Conservation (phyloP, 2,329 filamentous ascomycete genomes). For the Pseudogymnoascus sp. region DNA sequence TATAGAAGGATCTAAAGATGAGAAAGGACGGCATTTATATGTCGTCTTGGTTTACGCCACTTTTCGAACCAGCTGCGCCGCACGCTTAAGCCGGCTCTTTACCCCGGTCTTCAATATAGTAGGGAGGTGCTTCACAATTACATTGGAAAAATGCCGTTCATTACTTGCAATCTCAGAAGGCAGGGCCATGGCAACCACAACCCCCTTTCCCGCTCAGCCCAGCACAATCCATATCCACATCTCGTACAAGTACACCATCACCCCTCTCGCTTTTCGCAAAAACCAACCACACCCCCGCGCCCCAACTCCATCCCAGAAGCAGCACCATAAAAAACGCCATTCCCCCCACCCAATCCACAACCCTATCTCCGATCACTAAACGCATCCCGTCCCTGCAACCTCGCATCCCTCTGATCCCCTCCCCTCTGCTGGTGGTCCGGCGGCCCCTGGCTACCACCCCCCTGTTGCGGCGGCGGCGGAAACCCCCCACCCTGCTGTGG, state of each 20-base stretch:
- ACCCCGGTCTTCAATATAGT: neutral
- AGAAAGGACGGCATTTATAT: neutral
- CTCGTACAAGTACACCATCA: neutral
- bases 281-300: neutral
- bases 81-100: neutral
- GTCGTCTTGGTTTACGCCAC: neutral
- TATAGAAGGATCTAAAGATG: neutral
- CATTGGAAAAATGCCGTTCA: neutral
- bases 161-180: neutral
- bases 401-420: neutral
- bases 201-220: neutral
- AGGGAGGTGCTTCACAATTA: neutral
- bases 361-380: slow-evolving; percentile 9
- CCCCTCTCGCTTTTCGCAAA: neutral
- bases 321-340: neutral
- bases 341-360: neutral
- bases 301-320: neutral
- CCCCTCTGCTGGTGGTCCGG: neutral
- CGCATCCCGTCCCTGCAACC: neutral
- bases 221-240: neutral
- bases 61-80: neutral
- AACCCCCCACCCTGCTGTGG: no score
- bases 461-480: slow-evolving; percentile 12
- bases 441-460: neutral
- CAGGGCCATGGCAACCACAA: neutral